Conservation (phyloP, 2,329 filamentous ascomycete genomes). For the Fusarium sp. region DNA sequence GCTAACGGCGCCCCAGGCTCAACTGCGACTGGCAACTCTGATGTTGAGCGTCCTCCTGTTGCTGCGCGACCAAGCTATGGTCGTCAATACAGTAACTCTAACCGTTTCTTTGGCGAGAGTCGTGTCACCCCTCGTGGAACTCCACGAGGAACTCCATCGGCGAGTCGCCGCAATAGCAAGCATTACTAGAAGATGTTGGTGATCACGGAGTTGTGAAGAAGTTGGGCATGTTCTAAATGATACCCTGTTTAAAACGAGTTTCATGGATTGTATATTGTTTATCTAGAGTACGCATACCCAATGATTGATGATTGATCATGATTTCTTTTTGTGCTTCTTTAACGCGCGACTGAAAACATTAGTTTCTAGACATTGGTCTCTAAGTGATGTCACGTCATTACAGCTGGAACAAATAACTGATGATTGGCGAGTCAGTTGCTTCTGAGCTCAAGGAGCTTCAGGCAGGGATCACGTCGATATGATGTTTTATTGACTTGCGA, state of each 20-base stretch:
- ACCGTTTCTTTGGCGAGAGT: slow-evolving; percentile 58
- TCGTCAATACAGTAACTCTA: slow-evolving; percentile 54
- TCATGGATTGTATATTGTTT: not conserved
- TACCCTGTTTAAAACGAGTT: slow-evolving; percentile 6
- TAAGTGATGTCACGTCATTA: too few species aligned
- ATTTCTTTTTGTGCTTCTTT: too few species aligned
- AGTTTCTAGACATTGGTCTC: not conserved
- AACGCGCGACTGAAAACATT: too few species aligned
- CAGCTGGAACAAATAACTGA: too few species aligned
- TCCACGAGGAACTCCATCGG: slow-evolving; percentile 54
- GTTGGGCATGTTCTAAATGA: not conserved
- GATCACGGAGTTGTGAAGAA: not conserved
- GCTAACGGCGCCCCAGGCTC: slow-evolving; percentile 43
- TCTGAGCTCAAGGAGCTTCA: too few species aligned
- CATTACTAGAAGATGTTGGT: not conserved
- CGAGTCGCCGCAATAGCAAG: slow-evolving; percentile 46
- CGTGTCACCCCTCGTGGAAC: slow-evolving; percentile 56
- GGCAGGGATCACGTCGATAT: too few species aligned
- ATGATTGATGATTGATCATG: not conserved
- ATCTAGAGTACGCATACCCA: not conserved
- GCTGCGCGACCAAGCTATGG: slow-evolving; percentile 32
- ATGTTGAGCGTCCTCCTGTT: slow-evolving; percentile 28
- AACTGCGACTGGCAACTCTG: slow-evolving; percentile 18
- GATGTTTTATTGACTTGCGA: too few species aligned
- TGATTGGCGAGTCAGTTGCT: too few species aligned